These are phyloP conservation scores for Mycosphaerella sp. DNA, from an alignment of 2,329 filamentous ascomycete genomes.

Conservation along the genomic window DNA sequence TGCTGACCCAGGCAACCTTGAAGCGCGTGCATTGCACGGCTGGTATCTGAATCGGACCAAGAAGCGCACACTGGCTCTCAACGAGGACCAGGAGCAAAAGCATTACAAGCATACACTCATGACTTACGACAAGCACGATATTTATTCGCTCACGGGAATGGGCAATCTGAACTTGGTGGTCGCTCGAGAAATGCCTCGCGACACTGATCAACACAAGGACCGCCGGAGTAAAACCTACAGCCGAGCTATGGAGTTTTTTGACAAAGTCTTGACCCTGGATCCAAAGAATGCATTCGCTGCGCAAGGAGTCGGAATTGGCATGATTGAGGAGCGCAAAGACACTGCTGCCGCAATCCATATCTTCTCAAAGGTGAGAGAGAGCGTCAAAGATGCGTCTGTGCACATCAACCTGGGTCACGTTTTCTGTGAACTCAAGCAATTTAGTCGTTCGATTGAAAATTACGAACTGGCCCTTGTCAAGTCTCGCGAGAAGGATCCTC, in stretches of 20 bases:
- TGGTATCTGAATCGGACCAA: constrained; percentile 92
- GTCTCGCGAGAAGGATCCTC: constrained; percentile 63
- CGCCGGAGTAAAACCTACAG: constrained; percentile 82
- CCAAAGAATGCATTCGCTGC: constrained; percentile 93
- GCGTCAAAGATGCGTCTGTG: constrained; percentile 74
- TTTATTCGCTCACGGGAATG: constrained; percentile 96
- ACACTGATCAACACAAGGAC: constrained; percentile 82
- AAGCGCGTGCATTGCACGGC: constrained; percentile 86
- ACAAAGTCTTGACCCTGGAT: constrained; percentile 93
- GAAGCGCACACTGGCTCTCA: constrained; percentile 72
- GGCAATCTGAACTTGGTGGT: constrained; percentile 86
- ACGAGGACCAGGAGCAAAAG: constrained; percentile 83
- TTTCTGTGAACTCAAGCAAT: constrained; percentile 85
- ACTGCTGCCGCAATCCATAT: constrained; percentile 75
- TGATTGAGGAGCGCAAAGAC: constrained; percentile 92
- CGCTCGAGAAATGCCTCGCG: constrained; percentile 89
- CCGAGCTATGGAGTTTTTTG: constrained; percentile 95
- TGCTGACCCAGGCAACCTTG: constrained; percentile 74
- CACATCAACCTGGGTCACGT: constrained; percentile 92
- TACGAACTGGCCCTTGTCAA: constrained; percentile 82
- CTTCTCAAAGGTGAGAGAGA: constrained; percentile 85
- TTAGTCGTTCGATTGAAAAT: constrained; percentile 81
- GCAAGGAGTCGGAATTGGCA: constrained; percentile 88
- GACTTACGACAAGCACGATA: constrained; percentile 92
- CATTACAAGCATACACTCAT: constrained; percentile 96